phyloP scores from a whole-genome alignment of 148 eudicot genomes.

The Fagopyrum homotropicum region DNA sequence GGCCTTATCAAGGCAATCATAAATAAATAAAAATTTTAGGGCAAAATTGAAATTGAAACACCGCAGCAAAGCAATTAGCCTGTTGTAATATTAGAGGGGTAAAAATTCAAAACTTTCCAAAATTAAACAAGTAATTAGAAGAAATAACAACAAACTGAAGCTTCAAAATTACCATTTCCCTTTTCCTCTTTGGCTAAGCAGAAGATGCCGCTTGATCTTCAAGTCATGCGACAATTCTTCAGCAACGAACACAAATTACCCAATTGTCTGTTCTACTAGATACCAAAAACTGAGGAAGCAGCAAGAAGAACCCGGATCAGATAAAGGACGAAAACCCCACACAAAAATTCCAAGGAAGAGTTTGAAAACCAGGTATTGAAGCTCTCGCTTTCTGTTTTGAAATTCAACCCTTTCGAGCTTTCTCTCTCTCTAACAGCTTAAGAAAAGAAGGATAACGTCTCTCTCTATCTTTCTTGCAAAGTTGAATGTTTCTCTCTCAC shows the following conservation, averaged over 20 bases:
- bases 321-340: background rate
- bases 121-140: background rate
- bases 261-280: background rate
- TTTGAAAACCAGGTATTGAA: background rate
- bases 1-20: background rate
- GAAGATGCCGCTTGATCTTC: constrained; percentile 12
- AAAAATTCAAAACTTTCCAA: background rate
- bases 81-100: background rate
- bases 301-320: constrained; percentile 15
- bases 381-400: background rate
- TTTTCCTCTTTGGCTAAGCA: background rate
- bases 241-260: background rate
- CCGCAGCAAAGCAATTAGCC: constrained; percentile 4
- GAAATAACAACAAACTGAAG: constrained; percentile 3
- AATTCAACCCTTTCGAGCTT: constrained; percentile 12
- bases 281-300: background rate
- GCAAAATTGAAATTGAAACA: background rate
- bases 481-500: constrained; percentile 7
- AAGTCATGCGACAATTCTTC: constrained; percentile 3
- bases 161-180: constrained; percentile 9
- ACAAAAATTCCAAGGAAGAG: background rate
- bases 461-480: constrained; percentile 16
- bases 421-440: background rate
- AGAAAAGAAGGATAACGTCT: constrained; percentile 1
- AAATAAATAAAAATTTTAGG: background rate